Percentiles rank a stretch among this genome's conserved stretches.
Evolutionary conservation across 2,329 filamentous ascomycete genomes (phyloP).

Genomic region (Neonectria sp.): DNA sequence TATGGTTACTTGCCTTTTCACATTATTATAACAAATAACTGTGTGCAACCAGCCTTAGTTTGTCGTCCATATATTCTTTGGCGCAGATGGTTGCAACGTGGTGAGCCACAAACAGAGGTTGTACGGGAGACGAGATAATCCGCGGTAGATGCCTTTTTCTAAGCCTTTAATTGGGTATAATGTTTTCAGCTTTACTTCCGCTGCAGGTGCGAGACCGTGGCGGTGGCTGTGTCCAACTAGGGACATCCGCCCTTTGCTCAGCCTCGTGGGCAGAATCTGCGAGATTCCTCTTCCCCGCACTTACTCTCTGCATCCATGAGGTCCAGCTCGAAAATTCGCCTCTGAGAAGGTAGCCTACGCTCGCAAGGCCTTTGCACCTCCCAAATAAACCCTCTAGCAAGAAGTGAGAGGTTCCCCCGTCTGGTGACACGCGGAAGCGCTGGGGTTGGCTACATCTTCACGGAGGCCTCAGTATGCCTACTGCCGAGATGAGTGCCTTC

Average conservation of each 20-base stretch:
- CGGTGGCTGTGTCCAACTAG: constrained; percentile 1
- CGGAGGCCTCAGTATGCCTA: not conserved
- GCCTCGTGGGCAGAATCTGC: not conserved
- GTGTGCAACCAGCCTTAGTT: no score
- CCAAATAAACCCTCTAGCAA: not conserved
- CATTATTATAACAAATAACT: not conserved
- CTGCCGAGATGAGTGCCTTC: not conserved
- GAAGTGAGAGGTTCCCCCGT: not conserved
- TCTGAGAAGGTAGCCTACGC: not conserved
- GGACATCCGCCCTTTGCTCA: not conserved
- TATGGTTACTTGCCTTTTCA: not conserved
- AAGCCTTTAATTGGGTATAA: not conserved
- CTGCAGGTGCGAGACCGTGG: not conserved
- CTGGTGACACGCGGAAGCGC: not conserved
- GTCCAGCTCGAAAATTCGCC: not conserved
- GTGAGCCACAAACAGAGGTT: not conserved
- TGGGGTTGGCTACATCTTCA: not conserved
- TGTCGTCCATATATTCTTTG: no score
- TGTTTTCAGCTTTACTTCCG: not conserved
- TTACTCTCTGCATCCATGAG: not conserved
- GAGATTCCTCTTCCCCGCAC: not conserved
- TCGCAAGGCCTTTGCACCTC: not conserved
- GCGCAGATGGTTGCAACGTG: no score
- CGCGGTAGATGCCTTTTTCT: not conserved
- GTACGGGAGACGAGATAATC: not conserved